A percentile compares a stretch with the other conserved stretches of the same genome.
Evolutionary conservation across 2,329 filamentous ascomycete genomes (phyloP).

Genomic region (Diaporthe vaccinii): DNA sequence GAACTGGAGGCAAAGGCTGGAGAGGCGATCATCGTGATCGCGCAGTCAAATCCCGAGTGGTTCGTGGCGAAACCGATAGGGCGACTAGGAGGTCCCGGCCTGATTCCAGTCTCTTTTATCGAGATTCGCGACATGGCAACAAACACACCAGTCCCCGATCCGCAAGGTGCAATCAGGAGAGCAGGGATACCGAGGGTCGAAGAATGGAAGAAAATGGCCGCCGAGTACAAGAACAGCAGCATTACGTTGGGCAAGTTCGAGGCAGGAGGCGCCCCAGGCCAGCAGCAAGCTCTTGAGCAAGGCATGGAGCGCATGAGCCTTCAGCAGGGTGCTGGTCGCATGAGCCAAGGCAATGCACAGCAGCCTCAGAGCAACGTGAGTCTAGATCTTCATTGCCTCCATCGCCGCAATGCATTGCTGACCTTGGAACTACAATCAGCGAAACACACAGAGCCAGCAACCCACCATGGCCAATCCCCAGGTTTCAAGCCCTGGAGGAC

Average conservation of each 20-base stretch:
- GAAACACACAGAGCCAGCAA: slow-evolving; percentile 50
- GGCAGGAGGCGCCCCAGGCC: slow-evolving; percentile 57
- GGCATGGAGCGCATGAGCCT: slow-evolving; percentile 86
- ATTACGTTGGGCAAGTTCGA: slow-evolving; percentile 96
- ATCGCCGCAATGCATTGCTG: slow-evolving; percentile 38
- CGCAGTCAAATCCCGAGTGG: slow-evolving; percentile 98
- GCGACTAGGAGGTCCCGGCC: slow-evolving; percentile 90
- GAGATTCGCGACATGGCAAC: slow-evolving; percentile 96
- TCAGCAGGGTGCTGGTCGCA: slow-evolving; percentile 63
- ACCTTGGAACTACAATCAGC: slow-evolving; percentile 49
- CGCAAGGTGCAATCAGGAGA: slow-evolving; percentile 85
- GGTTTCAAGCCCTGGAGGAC: slow-evolving; percentile 58
- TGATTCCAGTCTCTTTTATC: slow-evolving; percentile 97
- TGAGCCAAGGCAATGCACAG: slow-evolving; percentile 61
- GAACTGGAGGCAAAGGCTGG: slow-evolving; percentile 95
- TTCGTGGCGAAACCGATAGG: slow-evolving; percentile 99
- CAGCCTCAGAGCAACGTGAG: slow-evolving; percentile 61
- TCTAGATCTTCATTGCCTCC: slow-evolving; percentile 36
- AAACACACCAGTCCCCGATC: slow-evolving; percentile 84
- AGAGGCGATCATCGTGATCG: slow-evolving; percentile 98
- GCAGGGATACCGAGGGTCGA: slow-evolving; percentile 95
- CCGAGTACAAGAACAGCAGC: slow-evolving; percentile 99
- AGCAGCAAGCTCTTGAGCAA: slow-evolving; percentile 70
- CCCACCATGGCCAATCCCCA: slow-evolving; percentile 51
- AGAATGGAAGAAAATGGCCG: slow-evolving; percentile 99